Conservation (phyloP, 768 basidiomycete species). For the Mycena kentingensis region DNA sequence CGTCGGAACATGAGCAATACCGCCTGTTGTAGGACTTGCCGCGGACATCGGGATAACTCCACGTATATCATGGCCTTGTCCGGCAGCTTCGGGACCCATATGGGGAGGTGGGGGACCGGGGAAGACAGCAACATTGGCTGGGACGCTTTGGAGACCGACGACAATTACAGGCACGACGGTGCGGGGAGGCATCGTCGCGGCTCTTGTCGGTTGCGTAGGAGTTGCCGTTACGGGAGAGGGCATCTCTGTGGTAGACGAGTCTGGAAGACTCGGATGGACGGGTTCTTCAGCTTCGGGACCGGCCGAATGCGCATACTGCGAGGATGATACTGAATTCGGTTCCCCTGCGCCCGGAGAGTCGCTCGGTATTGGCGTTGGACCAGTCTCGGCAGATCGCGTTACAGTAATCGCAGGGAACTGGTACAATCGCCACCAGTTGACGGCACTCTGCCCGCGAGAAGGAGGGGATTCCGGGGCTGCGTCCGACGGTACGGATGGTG, state of each 20-base stretch:
- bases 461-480: too few species aligned
- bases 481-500: slow-evolving; percentile 2
- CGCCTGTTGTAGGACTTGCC: too few species aligned
- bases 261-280: too few species aligned
- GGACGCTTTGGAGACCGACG: slow-evolving; percentile 73
- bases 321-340: too few species aligned
- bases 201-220: slow-evolving; percentile 15
- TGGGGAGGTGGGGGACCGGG: neutral
- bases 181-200: slow-evolving; percentile 25
- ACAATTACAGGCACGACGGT: slow-evolving; percentile 81
- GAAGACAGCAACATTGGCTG: slow-evolving; percentile 28
- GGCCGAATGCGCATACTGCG: too few species aligned
- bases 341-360: too few species aligned
- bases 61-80: neutral
- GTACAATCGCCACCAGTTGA: slow-evolving; percentile 85
- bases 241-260: too few species aligned
- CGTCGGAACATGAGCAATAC: too few species aligned
- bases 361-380: too few species aligned
- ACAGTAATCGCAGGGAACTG: slow-evolving; percentile 71
- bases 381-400: too few species aligned
- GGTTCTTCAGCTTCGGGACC: too few species aligned
- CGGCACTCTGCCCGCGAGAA: slow-evolving; percentile 35
- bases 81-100: neutral
- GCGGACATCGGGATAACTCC: neutral
- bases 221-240: slow-evolving; percentile 5